Conservation (phyloP, 202 grass and related monocot genomes). For the Hordeum pubiflorum region DNA sequence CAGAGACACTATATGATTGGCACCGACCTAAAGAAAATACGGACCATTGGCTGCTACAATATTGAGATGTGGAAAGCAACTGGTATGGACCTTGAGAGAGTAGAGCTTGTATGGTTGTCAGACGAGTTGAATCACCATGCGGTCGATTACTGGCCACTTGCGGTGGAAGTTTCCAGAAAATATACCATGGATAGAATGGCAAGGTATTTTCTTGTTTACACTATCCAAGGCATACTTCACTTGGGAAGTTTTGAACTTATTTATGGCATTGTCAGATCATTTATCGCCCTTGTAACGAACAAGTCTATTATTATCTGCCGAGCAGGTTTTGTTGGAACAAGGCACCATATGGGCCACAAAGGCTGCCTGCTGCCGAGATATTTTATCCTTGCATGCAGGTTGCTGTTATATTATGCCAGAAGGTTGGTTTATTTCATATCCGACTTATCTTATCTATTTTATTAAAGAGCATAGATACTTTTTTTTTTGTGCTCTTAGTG, state of each 20-base stretch:
- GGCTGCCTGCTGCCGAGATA: conserved; percentile 32
- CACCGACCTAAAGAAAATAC: conserved; percentile 9
- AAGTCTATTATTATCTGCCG: background rate
- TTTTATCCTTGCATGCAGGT: conserved; percentile 39
- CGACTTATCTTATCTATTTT: background rate
- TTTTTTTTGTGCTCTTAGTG: background rate
- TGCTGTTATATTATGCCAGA: conserved; percentile 35
- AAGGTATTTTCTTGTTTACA: background rate
- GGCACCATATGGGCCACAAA: conserved; percentile 1
- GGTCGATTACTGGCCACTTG: conserved; percentile 31
- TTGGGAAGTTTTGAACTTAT: background rate
- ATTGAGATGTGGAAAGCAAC: conserved; percentile 40
- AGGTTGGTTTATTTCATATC: conserved; percentile 4
- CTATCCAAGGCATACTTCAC: background rate
- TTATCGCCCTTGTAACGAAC: background rate
- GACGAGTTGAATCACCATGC: conserved; percentile 30
- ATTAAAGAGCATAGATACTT: background rate
- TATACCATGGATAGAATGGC: background rate
- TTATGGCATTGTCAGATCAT: background rate
- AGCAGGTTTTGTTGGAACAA: conserved; percentile 7
- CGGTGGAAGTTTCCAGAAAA: conserved; percentile 29
- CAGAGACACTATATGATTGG: background rate
- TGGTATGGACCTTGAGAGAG: conserved; percentile 34
- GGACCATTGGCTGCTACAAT: conserved; percentile 15
- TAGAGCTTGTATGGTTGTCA: conserved; percentile 37